These are phyloP conservation scores for Amphirosellinia nigrospora DNA, from an alignment of 495 filamentous ascomycete genomes.

Conservation along the genomic window DNA sequence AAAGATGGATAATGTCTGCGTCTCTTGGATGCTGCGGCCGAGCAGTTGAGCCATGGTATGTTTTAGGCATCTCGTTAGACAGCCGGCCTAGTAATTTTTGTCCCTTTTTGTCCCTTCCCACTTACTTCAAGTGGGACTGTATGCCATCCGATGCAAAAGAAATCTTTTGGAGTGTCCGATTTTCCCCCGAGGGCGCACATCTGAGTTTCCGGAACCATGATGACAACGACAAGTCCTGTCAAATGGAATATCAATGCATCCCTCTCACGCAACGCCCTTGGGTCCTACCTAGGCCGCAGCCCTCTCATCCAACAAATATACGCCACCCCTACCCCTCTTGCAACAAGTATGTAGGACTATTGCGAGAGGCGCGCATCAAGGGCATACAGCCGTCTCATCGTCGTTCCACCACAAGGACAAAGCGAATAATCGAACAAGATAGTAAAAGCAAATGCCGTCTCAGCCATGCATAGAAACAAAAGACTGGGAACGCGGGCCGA, in stretches of 20 bases:
- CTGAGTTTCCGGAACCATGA: constrained; percentile 34
- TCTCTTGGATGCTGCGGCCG: constrained; percentile 35
- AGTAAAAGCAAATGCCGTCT: constrained; percentile 47
- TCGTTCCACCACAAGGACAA: constrained; percentile 48
- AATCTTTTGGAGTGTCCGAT: constrained; percentile 44
- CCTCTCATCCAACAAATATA: constrained; percentile 45
- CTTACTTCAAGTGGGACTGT: constrained; percentile 13
- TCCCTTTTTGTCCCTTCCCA: constrained; percentile 27
- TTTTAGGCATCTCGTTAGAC: constrained; percentile 32
- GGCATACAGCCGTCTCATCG: constrained; percentile 45
- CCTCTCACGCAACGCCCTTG: constrained; percentile 32
- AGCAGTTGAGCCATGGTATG: constrained; percentile 20
- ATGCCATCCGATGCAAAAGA: constrained; percentile 36
- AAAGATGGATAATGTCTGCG: constrained; percentile 33
- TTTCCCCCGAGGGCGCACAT: constrained; percentile 39
- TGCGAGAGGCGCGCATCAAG: constrained; percentile 41
- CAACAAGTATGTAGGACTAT: constrained; percentile 42
- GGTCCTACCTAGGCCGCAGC: constrained; percentile 30
- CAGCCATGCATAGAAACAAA: constrained; percentile 54
- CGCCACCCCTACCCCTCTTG: constrained; percentile 42
- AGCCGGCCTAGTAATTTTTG: constrained; percentile 37
- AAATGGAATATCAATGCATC: constrained; percentile 38
- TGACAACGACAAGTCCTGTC: constrained; percentile 31
- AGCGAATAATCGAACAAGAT: constrained; percentile 47
- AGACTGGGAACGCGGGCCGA: constrained; percentile 47